Evolutionary conservation across 23 red algal genomes (phyloP), one percentile per base, ranked within the genome.

Genomic region (Cyanidium caldarium): DNA sequence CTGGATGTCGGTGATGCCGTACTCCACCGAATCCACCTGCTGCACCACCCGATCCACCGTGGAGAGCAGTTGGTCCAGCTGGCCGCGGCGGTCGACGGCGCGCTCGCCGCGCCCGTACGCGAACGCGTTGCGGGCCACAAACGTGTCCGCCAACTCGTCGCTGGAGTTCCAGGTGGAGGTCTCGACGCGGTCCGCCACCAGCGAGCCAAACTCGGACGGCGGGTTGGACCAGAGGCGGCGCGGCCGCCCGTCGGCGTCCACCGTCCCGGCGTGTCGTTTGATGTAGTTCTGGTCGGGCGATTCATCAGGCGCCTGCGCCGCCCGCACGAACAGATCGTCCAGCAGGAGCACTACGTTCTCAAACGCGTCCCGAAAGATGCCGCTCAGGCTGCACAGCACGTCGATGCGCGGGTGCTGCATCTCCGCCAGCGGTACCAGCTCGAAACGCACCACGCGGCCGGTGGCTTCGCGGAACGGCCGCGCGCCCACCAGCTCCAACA

Each of bases 291-390:
- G 21, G n/a, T 36, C 65, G 14, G 42, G 25, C 19, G 38, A 38
- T 41, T 85, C 81, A 29, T 85, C 71, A 0, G 72, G 70, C 23
- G 21, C 51, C 40, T 45, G 33, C 33, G 81, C 81, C 3, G 81
- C 81, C 20, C 81, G 44, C 10, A 58, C 38, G 81, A 73, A 85
- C 10, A 85, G 65, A 31, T 85, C 81, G 26, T 85, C 81, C 33
- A 85, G 72, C 13, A 85, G 81, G 36, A 51, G 37, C 19, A 85
- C 81, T 10, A 76, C 71, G 58, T 85, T 65, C 34, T 75, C 81
- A 33, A 85, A 85, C 1, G 81, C 69, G 42, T 85, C 81, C 37
- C 81, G 57, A 57, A 85, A 85, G 34, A 85, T 85, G 0, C 81
- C 81, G 42, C 70, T 76, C 37, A 85, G 2, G 66, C 68, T 76